phyloP scores from a whole-genome alignment of 2,329 filamentous ascomycete genomes.

The Neofusicoccum ribis region DNA sequence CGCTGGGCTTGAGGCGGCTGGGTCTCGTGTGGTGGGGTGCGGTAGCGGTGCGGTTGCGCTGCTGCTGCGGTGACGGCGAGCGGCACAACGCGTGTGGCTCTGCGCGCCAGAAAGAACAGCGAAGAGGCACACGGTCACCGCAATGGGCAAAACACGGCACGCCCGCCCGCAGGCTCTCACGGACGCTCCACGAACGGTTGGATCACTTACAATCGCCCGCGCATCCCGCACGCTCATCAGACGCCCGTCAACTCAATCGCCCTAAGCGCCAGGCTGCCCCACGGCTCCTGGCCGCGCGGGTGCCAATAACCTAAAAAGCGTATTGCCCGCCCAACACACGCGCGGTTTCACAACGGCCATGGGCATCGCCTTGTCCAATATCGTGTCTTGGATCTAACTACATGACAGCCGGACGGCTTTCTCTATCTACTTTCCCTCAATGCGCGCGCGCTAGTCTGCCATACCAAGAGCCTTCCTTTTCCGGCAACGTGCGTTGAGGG shows the following conservation, averaged over 20 bases:
- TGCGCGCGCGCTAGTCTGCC: background rate
- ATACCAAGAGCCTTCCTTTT: slow-evolving; percentile 14
- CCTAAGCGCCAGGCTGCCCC: background rate
- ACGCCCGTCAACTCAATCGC: background rate
- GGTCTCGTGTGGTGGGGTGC: slow-evolving; percentile 8
- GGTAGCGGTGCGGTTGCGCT: background rate
- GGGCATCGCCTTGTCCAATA: background rate
- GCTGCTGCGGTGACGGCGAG: background rate
- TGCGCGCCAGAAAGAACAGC: background rate
- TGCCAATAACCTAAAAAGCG: background rate
- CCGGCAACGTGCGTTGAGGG: slow-evolving; percentile 8
- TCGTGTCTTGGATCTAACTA: slow-evolving; percentile 5
- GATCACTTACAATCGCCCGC: too few relatives aligned
- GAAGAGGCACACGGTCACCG: background rate
- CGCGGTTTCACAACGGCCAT: background rate
- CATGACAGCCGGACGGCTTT: background rate
- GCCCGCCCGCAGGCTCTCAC: background rate
- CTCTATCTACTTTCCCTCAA: slow-evolving; percentile 19
- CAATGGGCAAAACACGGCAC: background rate
- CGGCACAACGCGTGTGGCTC: too few relatives aligned
- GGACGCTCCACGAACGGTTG: background rate
- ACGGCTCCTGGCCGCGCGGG: background rate
- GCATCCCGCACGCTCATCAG: background rate
- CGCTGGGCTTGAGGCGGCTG: background rate
- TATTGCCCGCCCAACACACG: background rate